Evolutionary conservation across 2,329 filamentous ascomycete species (phyloP), one percentile per base, ranked within the genome.

Genomic region (Simplicillium sp.): DNA sequence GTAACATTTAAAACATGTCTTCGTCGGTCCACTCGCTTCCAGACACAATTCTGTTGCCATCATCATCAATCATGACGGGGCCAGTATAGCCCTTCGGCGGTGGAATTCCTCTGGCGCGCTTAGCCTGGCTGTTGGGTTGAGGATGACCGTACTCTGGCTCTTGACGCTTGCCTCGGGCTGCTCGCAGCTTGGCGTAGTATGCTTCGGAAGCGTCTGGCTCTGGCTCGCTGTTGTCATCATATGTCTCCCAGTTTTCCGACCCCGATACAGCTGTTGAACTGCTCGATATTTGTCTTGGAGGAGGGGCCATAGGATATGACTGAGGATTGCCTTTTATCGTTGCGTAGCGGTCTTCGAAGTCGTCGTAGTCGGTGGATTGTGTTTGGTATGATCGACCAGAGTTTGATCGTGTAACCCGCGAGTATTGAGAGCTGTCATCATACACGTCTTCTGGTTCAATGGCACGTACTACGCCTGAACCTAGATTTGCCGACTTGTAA

Each of bases 181-280:
- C 80, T 43, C 82, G 75, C 40, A 89, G 66, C 60, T 86, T 87
- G 48, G 85, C 83, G 54, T 87, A 87, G 60, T 94, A 94, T 9
- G 78, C 73, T 45, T 92, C 86, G 4, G 80, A 81, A 1, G 75
- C 76, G 56, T 95, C 88, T 17, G 73, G 71, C 52, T 87, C 84
- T 0, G 82, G 77, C 53, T 87, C 82, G 46, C 83, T 87, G 49
- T 75, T 79, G 58, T 94, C 87, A 51, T 92, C 89, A 53, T 92
- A 97, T 9, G 89, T 95, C 62, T 97, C 90, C 90, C 90, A 97
- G 59, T 97, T 97, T 63, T 97, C 90, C 3, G 87, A 94, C 2
- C 86, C 87, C 5, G 85, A 87, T 18, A 84, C 72, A 16, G 72
- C 73, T 1, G 84, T 87, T n/a, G 86, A 89, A 0, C 82, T 82